Percentiles rank a stretch among this genome's conserved stretches.
These are phyloP conservation scores for Starmerella asiatica DNA, from an alignment of 805 yeast species.

Conservation along the genomic window DNA sequence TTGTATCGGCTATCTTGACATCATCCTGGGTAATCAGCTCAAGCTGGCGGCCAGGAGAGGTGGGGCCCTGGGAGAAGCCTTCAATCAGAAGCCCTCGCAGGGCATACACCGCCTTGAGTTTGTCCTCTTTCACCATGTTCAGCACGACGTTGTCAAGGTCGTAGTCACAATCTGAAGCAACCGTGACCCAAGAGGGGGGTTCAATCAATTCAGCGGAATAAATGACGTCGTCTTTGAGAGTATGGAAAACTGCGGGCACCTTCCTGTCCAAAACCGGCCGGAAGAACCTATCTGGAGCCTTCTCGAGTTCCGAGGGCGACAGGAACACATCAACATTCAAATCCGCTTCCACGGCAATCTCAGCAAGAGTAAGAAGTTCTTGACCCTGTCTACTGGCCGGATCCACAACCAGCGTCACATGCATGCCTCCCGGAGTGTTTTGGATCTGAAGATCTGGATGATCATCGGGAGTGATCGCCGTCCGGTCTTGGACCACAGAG, in stretches of 20 bases:
- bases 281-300: conserved; percentile 15
- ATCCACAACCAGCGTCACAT: conserved; percentile 35
- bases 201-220: conserved; percentile 45
- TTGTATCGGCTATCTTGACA: conserved; percentile 35
- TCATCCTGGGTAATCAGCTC: conserved; percentile 26
- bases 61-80: conserved; percentile 8
- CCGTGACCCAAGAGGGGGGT: conserved; percentile 57
- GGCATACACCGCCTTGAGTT: conserved; percentile 36
- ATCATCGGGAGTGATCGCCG: conserved; percentile 4
- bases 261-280: conserved; percentile 20
- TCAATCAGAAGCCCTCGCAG: conserved; percentile 50
- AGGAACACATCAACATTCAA: conserved; percentile 27
- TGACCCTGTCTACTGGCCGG: conserved; percentile 65
- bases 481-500: conserved; percentile 5
- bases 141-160: conserved; percentile 54
- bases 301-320: conserved; percentile 19
- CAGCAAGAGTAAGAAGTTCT: conserved; percentile 36
- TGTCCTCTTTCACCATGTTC: conserved; percentile 26
- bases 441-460: conserved; percentile 4
- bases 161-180: conserved; percentile 36
- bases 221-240: conserved; percentile 40
- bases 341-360: conserved; percentile 22
- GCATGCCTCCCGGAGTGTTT: neutral
- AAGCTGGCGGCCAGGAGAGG: conserved; percentile 38
- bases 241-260: conserved; percentile 27